Evolutionary conservation across 2,329 filamentous ascomycete species (phyloP), one percentile per base, ranked within the genome.

Genomic region (Beauveria medogensis): DNA sequence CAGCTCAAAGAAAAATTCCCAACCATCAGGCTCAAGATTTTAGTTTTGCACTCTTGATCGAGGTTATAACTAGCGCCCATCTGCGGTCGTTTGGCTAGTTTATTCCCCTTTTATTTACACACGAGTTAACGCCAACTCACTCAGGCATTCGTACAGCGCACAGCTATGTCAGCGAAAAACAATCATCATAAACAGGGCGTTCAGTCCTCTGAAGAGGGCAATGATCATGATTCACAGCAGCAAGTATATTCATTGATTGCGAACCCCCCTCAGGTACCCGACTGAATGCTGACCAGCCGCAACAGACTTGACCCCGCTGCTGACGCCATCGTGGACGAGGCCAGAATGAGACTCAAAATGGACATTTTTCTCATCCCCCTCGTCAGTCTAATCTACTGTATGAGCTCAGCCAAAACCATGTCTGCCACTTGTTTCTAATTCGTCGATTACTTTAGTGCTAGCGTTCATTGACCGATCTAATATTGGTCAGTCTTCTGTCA

Each of bases 391-490:
- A 74, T 87, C 12, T 87, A 86, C 65, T 74, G 62, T 63, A 61
- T 20, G 60, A 16, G 3, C 20, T 6, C 4, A 16, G 1, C 47
- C 12, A 10, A 20, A 18, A 9, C 3, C 16, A 7, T 2, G 8
- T 14, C 8, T 2, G 9, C 9, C 22, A 20, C 18, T n/a, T 26
- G 7, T 12, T 26, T 5, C 55, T 57, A 10, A 57, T 3, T 9
- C 18, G 9, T 41, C 3, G 5, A 16, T 12, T 1, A 3, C 22
- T n/a, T 2, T 6, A 57, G 55, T 57, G 20, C 22, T 57, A 1
- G 22, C 55, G 8, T 88, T 87, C 70, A 87, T 88, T 63, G 85
- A 88, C 67, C 77, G 86, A 24, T 81, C 85, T 34, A 88, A 88
- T 66, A 86, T 89, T 55, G 85, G 84, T 83, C 69, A 62, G 72